Evolutionary conservation across 2,329 filamentous ascomycete species (phyloP).

Genomic region (Arachnopeziza araneosa): DNA sequence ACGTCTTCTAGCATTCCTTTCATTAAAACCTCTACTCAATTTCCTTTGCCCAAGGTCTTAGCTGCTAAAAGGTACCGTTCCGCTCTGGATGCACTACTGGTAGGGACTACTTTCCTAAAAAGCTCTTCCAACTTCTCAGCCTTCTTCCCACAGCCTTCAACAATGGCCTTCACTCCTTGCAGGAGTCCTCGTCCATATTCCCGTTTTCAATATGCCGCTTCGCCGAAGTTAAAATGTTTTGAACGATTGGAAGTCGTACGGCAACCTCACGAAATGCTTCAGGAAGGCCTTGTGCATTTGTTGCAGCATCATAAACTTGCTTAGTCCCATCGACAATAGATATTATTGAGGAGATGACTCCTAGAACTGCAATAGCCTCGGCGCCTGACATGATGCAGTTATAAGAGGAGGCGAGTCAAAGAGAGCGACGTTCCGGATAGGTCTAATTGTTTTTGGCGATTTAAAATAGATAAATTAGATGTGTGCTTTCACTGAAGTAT

Average conservation of each 20-base stretch:
- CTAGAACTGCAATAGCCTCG: slow-evolving; percentile 23
- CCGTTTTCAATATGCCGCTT: slow-evolving; percentile 4
- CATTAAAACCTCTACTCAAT: slow-evolving; percentile 25
- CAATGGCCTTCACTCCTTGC: slow-evolving; percentile 13
- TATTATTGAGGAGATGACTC: slow-evolving; percentile 27
- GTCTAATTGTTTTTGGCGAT: too few species aligned
- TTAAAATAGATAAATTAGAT: too few species aligned
- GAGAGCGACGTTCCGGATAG: too few species aligned
- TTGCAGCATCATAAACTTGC: slow-evolving; percentile 22
- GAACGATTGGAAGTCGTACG: slow-evolving; percentile 23
- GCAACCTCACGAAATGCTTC: slow-evolving; percentile 24
- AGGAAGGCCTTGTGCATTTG: slow-evolving; percentile 23
- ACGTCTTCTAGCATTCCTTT: slow-evolving; percentile 26
- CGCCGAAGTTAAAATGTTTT: slow-evolving; percentile 17
- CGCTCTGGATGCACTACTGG: slow-evolving; percentile 10
- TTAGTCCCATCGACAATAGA: slow-evolving; percentile 25
- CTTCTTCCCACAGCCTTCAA: slow-evolving; percentile 22
- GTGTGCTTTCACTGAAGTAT: too few species aligned
- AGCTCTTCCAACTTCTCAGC: slow-evolving; percentile 14
- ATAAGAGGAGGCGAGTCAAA: not conserved
- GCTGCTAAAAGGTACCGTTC: slow-evolving; percentile 20
- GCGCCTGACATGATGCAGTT: slow-evolving; percentile 21
- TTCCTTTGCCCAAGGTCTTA: slow-evolving; percentile 21
- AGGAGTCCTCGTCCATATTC: slow-evolving; percentile 4
- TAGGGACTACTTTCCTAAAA: slow-evolving; percentile 21